Evolutionary conservation across 805 yeast species (phyloP), one percentile per base, ranked within the genome.

Genomic region (Schwanniomyces occidentalis): DNA sequence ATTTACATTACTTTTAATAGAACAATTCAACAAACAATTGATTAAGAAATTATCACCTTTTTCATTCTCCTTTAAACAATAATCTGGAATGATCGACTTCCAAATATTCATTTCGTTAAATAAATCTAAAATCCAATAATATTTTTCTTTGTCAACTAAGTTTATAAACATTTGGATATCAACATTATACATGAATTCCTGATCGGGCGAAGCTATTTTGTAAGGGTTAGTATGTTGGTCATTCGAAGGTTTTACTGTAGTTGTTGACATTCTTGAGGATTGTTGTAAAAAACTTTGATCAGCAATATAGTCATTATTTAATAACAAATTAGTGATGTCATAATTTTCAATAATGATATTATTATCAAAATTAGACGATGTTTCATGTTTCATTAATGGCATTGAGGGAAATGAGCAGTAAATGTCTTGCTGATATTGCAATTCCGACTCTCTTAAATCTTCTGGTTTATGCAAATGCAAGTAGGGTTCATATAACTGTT

Each of bases 121-220:
- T 17, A 67, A 40, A 44, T 67, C 73, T 14, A 67, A 45, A 7
- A 67, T 28, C 70, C 71, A 64, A 42, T 56, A 58, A 35, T 61
- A 65, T 29, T 54, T 54, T 33, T 65, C 64, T n/a, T 42, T 39
- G 21, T 61, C 63, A n/a, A 64, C 40, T 24, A 63, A 35, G 12
- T 41, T 35, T 8, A 60, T 49, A 24, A 53, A 56, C 12, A 27
- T 26, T 7, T 46, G 42, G 2, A 48, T 45, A 24, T 52, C 53
- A 7, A 49, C 27, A n/a, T 46, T 44, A 12, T 27, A 36, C 5
- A 48, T 41, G 4, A 36, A 34, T 5, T 38, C 40, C 8, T 29
- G 29, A 23, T 23, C n/a, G 27, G 27, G n/a, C n/a, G n/a, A n/a
- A n/a, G n/a, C n/a, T n/a, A n/a, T n/a, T n/a, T n/a, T n/a, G n/a